Conservation (phyloP, 2,329 filamentous ascomycete species). For the Fusarium goolgardi region DNA sequence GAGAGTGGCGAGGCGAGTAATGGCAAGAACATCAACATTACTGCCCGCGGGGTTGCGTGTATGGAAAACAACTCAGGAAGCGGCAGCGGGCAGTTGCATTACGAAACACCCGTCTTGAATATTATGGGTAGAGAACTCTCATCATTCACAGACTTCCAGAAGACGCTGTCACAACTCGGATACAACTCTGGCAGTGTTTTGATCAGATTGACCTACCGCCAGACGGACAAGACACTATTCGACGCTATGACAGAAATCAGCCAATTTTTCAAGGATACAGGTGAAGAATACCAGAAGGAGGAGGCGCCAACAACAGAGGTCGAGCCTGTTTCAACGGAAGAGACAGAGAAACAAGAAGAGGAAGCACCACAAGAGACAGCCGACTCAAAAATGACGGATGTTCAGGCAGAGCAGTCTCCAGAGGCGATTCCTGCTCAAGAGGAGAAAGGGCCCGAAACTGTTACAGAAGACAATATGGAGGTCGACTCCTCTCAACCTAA, state of each 20-base stretch:
- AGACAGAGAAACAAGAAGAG: conserved; percentile 19
- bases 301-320: conserved; percentile 12
- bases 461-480: conserved; percentile 35
- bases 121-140: conserved; percentile 84
- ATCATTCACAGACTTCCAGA: conserved; percentile 84
- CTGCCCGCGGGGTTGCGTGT: conserved; percentile 80
- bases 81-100: conserved; percentile 81
- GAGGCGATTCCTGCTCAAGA: conserved; percentile 12
- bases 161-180: conserved; percentile 87
- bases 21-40: conserved; percentile 78
- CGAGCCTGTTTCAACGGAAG: conserved; percentile 18
- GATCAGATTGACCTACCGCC: conserved; percentile 80
- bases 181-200: conserved; percentile 86
- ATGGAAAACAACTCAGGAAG: conserved; percentile 63
- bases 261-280: conserved; percentile 73
- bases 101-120: conserved; percentile 86
- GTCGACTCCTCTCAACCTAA: conserved; percentile 33
- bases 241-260: conserved; percentile 87
- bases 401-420: conserved; percentile 14
- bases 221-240: conserved; percentile 81
- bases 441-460: conserved; percentile 7
- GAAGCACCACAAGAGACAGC: conserved; percentile 17
- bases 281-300: conserved; percentile 42
- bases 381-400: conserved; percentile 45
- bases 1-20: conserved; percentile 78